Conservation (phyloP, 495 filamentous ascomycete genomes). For the Mytilinidion resinicola region DNA sequence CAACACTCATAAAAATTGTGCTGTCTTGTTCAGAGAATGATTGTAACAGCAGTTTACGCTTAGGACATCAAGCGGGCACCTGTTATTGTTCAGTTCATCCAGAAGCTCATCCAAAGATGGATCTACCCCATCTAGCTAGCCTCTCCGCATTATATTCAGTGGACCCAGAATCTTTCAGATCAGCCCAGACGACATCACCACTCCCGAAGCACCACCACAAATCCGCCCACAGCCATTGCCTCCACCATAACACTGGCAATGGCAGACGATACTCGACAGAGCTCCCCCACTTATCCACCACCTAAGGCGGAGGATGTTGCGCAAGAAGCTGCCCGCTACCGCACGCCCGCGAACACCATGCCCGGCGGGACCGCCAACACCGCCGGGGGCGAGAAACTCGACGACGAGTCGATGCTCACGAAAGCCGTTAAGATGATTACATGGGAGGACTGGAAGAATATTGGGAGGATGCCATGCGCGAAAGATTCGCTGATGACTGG, state of each 20-base stretch:
- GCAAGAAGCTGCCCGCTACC: neutral
- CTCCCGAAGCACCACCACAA: neutral
- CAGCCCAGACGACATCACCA: neutral
- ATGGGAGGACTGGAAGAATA: conserved; percentile 59
- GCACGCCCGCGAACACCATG: conserved; percentile 40
- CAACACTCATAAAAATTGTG: no score
- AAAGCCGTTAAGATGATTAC: conserved; percentile 63
- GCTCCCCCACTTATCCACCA: conserved; percentile 7
- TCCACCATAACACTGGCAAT: conserved; percentile 35
- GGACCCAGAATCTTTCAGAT: no score
- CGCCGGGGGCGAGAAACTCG: conserved; percentile 39
- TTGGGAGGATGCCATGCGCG: conserved; percentile 77
- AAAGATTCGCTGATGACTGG: conserved; percentile 76
- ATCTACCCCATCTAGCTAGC: no score
- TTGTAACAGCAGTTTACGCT: no score
- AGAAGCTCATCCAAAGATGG: no score
- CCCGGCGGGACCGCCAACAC: conserved; percentile 36
- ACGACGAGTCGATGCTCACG: conserved; percentile 45
- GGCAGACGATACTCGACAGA: conserved; percentile 48
- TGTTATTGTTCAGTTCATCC: no score
- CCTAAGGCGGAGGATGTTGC: neutral
- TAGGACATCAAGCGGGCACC: no score
- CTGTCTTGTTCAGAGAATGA: no score
- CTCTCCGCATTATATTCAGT: no score
- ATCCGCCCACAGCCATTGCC: neutral